phyloP scores from a whole-genome alignment of 352 stramenopile species.

The Phytophthora tentaculata region DNA sequence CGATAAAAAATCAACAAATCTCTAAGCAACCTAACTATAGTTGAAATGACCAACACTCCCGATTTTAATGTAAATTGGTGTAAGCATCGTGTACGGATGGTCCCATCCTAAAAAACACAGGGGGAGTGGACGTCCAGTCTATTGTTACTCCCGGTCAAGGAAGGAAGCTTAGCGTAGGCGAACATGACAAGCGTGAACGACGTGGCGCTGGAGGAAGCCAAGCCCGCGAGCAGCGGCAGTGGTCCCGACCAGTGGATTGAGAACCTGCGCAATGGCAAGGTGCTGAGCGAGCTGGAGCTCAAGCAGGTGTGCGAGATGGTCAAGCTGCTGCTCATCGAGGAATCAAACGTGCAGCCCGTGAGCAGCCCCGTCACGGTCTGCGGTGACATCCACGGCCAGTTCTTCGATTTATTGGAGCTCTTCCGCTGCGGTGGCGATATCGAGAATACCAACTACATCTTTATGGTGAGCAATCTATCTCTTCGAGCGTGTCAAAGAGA shows the following conservation, averaged over 20 bases:
- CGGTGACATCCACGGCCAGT: conserved; percentile 92
- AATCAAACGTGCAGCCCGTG: conserved; percentile 92
- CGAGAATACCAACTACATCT: conserved; percentile 91
- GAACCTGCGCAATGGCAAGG: conserved; percentile 73
- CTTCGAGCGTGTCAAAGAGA: background rate
- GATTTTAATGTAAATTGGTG: conserved; percentile 1
- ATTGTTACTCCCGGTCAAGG: conserved; percentile 22
- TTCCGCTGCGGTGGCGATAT: conserved; percentile 88
- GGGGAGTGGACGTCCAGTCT: conserved; percentile 29
- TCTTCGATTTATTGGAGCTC: conserved; percentile 90
- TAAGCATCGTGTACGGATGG: conserved; percentile 14
- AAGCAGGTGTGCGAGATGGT: conserved; percentile 92
- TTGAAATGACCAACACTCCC: conserved; percentile 29
- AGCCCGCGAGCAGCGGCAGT: conserved; percentile 56
- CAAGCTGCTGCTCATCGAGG: conserved; percentile 92
- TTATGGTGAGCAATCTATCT: conserved; percentile 67
- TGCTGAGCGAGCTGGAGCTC: conserved; percentile 88
- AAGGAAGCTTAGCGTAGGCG: background rate
- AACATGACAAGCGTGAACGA: conserved; percentile 75
- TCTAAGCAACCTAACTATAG: conserved; percentile 12
- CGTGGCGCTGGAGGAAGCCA: conserved; percentile 57
- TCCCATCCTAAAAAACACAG: conserved; percentile 14
- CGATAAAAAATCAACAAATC: too few species aligned
- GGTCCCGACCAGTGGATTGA: conserved; percentile 89
- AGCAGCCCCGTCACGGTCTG: conserved; percentile 90